phyloP scores from a whole-genome alignment of 768 basidiomycete species.

The Neoboletus brunneissimus region DNA sequence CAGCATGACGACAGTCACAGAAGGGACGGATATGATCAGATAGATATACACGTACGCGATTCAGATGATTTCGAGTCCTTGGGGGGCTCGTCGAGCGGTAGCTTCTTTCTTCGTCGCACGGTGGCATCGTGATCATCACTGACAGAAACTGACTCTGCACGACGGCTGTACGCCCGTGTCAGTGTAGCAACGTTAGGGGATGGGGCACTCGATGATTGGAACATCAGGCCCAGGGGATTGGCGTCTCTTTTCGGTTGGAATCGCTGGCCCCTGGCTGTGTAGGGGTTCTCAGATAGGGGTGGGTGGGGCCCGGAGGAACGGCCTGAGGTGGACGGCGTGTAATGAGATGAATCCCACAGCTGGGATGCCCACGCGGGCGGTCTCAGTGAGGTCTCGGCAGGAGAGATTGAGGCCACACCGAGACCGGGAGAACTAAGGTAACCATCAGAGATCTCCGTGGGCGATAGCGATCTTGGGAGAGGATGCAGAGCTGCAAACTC shows the following conservation, averaged over 20 bases:
- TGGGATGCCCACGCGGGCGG: slow-evolving; percentile 68
- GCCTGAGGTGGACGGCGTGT: slow-evolving; percentile 39
- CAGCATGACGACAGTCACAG: slow-evolving; percentile 29
- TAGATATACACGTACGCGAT: slow-evolving; percentile 42
- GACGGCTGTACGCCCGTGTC: slow-evolving; percentile 60
- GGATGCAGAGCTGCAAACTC: slow-evolving; percentile 60
- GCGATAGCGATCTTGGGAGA: slow-evolving; percentile 61
- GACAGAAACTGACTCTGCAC: slow-evolving; percentile 62
- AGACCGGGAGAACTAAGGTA: slow-evolving; percentile 40
- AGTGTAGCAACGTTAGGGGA: slow-evolving; percentile 48
- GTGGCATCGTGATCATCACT: slow-evolving; percentile 70
- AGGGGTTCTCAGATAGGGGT: slow-evolving; percentile 42
- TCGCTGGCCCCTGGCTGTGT: slow-evolving; percentile 39
- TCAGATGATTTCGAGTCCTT: slow-evolving; percentile 44
- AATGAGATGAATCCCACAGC: slow-evolving; percentile 55
- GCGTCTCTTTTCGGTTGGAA: slow-evolving; percentile 40
- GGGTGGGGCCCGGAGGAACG: slow-evolving; percentile 49
- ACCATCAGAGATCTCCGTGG: slow-evolving; percentile 52
- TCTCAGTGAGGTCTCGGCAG: slow-evolving; percentile 55
- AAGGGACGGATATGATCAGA: slow-evolving; percentile 29
- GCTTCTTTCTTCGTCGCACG: slow-evolving; percentile 58
- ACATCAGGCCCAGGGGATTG: slow-evolving; percentile 50
- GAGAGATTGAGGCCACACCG: slow-evolving; percentile 55
- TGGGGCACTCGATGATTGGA: slow-evolving; percentile 73
- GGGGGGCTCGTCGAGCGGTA: slow-evolving; percentile 29